These are phyloP conservation scores for Tylopilus rubrobrunneus DNA, from an alignment of 768 basidiomycete genomes.

Conservation along the genomic window DNA sequence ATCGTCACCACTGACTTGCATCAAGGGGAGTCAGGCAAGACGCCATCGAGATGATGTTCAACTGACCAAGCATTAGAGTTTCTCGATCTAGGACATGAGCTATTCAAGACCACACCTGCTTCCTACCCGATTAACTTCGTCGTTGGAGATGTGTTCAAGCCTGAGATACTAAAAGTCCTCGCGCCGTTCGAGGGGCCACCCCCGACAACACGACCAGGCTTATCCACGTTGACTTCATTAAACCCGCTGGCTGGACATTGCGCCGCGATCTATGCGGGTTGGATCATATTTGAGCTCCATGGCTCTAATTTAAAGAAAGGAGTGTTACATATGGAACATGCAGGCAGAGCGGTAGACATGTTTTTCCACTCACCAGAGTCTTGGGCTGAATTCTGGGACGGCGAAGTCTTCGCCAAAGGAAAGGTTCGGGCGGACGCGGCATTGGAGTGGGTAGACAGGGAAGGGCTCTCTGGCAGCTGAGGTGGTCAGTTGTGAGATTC, in stretches of 20 bases:
- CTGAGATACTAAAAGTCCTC: constrained; percentile 35
- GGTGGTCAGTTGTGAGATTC: too few relatives aligned
- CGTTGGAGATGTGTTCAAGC: constrained; percentile 40
- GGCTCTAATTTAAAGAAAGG: not conserved
- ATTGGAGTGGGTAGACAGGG: too few relatives aligned
- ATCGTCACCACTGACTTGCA: constrained; percentile 37
- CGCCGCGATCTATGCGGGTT: constrained; percentile 43
- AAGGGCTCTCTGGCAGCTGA: too few relatives aligned
- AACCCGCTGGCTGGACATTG: constrained; percentile 45
- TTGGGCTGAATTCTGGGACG: constrained; percentile 21
- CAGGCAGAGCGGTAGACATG: not conserved
- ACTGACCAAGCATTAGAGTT: too few relatives aligned
- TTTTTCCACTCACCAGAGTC: constrained; percentile 13
- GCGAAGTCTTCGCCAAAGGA: too few relatives aligned
- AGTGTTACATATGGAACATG: not conserved
- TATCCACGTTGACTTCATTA: constrained; percentile 38
- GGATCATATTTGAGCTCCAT: not conserved
- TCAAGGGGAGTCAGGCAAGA: constrained; percentile 22
- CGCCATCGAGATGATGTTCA: too few relatives aligned
- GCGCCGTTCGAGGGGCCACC: constrained; percentile 27
- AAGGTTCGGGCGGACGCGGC: too few relatives aligned
- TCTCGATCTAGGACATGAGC: too few relatives aligned
- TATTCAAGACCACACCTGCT: too few relatives aligned
- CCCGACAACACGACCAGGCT: constrained; percentile 11
- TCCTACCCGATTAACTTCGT: constrained; percentile 52